Conservation (phyloP, 2,329 filamentous ascomycete species). For the Triangularia verruculosa region DNA sequence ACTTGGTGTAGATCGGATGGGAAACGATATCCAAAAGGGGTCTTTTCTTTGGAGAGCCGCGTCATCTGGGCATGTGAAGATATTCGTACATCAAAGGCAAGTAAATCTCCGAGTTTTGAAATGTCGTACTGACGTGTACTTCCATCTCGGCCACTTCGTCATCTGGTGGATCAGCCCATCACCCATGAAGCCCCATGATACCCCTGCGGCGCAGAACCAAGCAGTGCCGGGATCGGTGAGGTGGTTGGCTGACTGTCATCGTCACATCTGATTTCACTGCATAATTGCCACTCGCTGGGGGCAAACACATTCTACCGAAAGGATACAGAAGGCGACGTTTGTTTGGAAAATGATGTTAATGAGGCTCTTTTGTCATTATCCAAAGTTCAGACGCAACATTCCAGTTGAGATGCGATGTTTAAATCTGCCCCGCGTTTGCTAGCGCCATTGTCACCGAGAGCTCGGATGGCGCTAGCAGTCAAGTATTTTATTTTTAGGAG, state of each 20-base stretch:
- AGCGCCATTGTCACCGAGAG: not conserved
- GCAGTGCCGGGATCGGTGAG: not conserved
- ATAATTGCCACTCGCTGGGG: not conserved
- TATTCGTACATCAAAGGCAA: too few relatives aligned
- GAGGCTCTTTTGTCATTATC: not conserved
- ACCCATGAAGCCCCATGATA: not conserved
- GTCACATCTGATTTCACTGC: not conserved
- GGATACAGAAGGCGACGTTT: not conserved
- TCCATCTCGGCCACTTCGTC: not conserved
- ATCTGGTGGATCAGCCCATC: not conserved
- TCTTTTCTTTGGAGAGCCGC: too few relatives aligned
- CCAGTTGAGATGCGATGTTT: not conserved
- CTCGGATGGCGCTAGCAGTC: not conserved
- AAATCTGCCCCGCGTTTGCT: not conserved
- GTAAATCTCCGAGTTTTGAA: not conserved
- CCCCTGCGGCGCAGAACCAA: not conserved
- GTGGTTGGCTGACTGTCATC: not conserved
- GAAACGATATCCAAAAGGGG: too few relatives aligned
- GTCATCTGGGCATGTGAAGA: too few relatives aligned
- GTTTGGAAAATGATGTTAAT: not conserved
- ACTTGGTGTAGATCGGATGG: too few relatives aligned
- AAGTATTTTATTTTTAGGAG: not conserved
- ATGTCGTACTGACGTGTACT: not conserved
- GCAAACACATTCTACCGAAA: not conserved
- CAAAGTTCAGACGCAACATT: not conserved